Conservation (phyloP, 2,329 filamentous ascomycete species). For the Westerdykella ornata region DNA sequence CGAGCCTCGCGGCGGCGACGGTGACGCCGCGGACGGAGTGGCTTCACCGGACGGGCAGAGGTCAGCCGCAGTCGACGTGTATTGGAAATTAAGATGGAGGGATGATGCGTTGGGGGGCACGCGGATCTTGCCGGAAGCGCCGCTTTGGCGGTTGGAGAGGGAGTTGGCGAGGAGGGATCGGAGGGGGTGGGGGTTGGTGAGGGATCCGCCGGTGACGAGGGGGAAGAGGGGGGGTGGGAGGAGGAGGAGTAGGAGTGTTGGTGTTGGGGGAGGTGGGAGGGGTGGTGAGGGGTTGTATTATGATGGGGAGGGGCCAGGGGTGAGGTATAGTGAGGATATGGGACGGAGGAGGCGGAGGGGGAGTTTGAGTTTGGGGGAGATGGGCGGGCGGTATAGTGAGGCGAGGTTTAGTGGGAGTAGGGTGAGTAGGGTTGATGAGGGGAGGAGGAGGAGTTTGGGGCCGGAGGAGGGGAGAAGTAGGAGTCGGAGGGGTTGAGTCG, state of each 20-base stretch:
- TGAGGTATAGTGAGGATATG: neutral
- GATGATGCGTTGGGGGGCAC: conserved; percentile 32
- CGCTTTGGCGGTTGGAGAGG: conserved; percentile 41
- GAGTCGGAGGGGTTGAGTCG: no score
- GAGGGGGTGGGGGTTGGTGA: conserved; percentile 39
- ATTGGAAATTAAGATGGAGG: conserved; percentile 38
- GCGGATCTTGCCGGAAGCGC: conserved; percentile 40
- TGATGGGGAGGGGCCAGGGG: neutral
- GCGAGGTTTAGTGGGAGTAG: no score
- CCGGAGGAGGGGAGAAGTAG: no score
- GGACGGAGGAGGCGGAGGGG: no score
- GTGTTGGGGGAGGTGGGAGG: no score
- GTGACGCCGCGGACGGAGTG: conserved; percentile 19
- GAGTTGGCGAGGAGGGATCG: conserved; percentile 39
- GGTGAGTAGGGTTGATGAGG: no score
- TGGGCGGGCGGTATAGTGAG: no score
- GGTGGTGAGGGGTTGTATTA: no score
- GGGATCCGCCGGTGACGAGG: conserved; percentile 28
- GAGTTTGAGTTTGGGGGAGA: no score
- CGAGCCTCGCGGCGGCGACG: conserved; percentile 33
- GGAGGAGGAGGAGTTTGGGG: no score
- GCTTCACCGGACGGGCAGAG: no score
- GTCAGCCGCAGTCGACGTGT: conserved; percentile 40
- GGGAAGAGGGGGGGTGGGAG: conserved; percentile 8
- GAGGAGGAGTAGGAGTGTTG: conserved; percentile 6